Percentiles rank a stretch among this genome's conserved stretches.
Evolutionary conservation across 352 stramenopile species (phyloP).

Genomic region (Pythium graminicola): DNA sequence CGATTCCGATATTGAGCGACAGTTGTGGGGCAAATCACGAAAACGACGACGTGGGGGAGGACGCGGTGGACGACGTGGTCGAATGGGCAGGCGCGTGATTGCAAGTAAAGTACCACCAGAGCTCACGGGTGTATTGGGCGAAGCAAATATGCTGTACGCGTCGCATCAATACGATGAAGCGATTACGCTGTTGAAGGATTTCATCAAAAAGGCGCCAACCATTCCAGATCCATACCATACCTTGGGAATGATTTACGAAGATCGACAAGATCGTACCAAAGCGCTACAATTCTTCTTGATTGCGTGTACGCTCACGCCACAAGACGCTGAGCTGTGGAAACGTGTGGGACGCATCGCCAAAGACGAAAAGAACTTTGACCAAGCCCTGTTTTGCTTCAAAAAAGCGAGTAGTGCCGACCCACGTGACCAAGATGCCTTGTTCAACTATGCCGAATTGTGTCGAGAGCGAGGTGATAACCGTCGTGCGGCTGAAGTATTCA

Average conservation of each 20-base stretch:
- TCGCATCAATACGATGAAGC: constrained; percentile 81
- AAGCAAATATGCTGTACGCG: constrained; percentile 84
- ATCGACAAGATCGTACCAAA: constrained; percentile 71
- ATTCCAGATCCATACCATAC: constrained; percentile 85
- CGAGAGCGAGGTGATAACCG: constrained; percentile 73
- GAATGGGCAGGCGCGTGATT: constrained; percentile 47
- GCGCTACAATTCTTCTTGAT: constrained; percentile 85
- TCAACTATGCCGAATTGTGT: constrained; percentile 76
- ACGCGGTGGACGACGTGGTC: constrained; percentile 25
- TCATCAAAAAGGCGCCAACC: constrained; percentile 85
- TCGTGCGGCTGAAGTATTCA: constrained; percentile 71
- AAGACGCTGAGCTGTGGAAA: constrained; percentile 83
- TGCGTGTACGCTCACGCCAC: constrained; percentile 70
- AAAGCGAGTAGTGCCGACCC: constrained; percentile 74
- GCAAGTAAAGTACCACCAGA: constrained; percentile 74
- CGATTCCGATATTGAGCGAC: constrained; percentile 79
- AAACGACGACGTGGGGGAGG: constrained; percentile 38
- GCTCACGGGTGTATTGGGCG: constrained; percentile 67
- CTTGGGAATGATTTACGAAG: constrained; percentile 84
- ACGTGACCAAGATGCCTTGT: constrained; percentile 75
- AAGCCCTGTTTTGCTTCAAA: constrained; percentile 82
- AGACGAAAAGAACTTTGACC: constrained; percentile 82
- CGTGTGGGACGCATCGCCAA: constrained; percentile 78
- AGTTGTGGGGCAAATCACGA: constrained; percentile 72
- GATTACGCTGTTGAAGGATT: constrained; percentile 77